phyloP scores from a whole-genome alignment of 148 eudicot species.

The Heliamphora exappendiculata region DNA sequence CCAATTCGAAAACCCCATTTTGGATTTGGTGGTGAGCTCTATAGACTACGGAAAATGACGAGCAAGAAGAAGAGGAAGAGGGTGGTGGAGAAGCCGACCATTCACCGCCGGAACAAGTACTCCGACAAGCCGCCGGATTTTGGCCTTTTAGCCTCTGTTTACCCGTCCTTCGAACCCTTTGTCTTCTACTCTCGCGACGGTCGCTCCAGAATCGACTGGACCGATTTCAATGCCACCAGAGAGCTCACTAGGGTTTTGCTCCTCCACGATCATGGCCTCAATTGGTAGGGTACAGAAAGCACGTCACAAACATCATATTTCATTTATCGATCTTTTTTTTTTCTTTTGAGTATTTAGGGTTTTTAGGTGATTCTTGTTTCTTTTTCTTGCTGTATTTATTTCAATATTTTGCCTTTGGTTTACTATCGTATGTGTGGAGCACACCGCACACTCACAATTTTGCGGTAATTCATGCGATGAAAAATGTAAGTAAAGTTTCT shows the following conservation, averaged over 20 bases:
- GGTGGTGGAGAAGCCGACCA: conserved; percentile 29
- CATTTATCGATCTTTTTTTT: no score
- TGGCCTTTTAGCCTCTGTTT: conserved; percentile 49
- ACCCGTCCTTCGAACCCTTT: conserved; percentile 56
- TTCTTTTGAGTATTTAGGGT: background rate
- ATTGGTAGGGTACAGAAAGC: conserved; percentile 51
- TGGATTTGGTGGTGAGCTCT: background rate
- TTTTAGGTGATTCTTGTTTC: background rate
- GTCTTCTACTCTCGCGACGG: conserved; percentile 61
- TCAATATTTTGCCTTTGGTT: background rate
- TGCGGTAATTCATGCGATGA: no score
- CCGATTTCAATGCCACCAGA: conserved; percentile 85
- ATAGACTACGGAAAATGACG: conserved; percentile 25
- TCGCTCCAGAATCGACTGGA: conserved; percentile 80
- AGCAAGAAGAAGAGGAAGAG: conserved; percentile 56
- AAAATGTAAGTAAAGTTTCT: no score
- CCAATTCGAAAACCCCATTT: background rate
- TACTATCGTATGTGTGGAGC: no score
- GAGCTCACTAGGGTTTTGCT: conserved; percentile 81
- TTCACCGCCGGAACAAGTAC: conserved; percentile 74
- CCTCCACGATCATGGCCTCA: conserved; percentile 68
- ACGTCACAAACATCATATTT: no score
- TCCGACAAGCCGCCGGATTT: conserved; percentile 79
- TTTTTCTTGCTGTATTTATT: no score
- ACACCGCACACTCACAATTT: no score